Conservation (phyloP, 2,329 filamentous ascomycete genomes). For the Endocalyx cinctus region DNA sequence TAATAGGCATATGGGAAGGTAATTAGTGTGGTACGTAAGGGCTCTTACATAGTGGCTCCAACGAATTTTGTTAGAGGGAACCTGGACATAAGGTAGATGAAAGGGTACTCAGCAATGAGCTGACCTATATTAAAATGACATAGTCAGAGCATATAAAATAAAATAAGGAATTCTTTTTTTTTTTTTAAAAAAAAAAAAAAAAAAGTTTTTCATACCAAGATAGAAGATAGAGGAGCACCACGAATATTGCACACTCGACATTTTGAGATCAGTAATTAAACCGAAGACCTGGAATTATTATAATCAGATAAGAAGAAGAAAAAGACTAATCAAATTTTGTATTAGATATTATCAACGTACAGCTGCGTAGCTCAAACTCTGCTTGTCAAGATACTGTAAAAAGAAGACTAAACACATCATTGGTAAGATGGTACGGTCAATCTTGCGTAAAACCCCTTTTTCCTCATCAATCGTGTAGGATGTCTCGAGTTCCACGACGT, state of each 20-base stretch:
- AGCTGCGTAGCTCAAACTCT: conserved; percentile 42
- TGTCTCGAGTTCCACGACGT: conserved; percentile 11
- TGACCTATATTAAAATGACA: conserved; percentile 25
- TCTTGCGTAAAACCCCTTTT: conserved; percentile 26
- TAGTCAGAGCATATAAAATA: too few relatives aligned
- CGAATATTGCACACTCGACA: conserved; percentile 42
- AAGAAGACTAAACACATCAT: conserved; percentile 39
- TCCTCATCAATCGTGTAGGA: conserved; percentile 27
- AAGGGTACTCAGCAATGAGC: conserved; percentile 43
- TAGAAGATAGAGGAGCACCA: conserved; percentile 45
- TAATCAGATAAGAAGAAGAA: conserved; percentile 5
- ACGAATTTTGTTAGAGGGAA: conserved; percentile 47
- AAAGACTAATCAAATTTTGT: conserved; percentile 1
- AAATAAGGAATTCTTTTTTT: too few relatives aligned
- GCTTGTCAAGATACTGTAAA: conserved; percentile 43
- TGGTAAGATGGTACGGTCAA: conserved; percentile 27
- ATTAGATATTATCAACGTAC: too few relatives aligned
- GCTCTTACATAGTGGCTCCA: conserved; percentile 37
- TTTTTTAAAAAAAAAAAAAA: too few relatives aligned
- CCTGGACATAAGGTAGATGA: conserved; percentile 46
- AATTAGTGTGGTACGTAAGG: too few relatives aligned
- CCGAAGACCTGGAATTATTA: conserved; percentile 34
- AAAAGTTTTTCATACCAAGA: conserved; percentile 26
- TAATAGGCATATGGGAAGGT: not conserved
- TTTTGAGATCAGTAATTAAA: conserved; percentile 39